phyloP scores from a whole-genome alignment of 1,139 yeast genomes.

The Pichia norvegensis region DNA sequence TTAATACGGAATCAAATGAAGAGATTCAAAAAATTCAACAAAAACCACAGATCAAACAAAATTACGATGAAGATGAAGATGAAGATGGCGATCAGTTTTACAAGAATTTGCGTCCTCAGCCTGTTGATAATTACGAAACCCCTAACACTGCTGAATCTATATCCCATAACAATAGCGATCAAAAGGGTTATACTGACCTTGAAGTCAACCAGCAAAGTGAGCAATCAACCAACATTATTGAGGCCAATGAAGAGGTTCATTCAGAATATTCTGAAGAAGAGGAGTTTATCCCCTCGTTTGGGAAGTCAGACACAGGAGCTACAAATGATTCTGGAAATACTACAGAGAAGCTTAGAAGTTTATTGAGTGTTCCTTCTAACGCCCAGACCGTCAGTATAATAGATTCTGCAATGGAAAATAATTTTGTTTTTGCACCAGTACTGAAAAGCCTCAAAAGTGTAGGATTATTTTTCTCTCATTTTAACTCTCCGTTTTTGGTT shows the following conservation, averaged over 20 bases:
- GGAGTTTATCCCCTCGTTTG: slow-evolving; percentile 16
- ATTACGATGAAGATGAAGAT: slow-evolving; percentile 3
- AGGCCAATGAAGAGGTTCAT: slow-evolving; percentile 33
- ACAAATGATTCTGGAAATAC: slow-evolving; percentile 41
- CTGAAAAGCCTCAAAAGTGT: slow-evolving; percentile 23
- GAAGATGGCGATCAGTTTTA: slow-evolving; percentile 13
- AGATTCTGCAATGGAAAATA: slow-evolving; percentile 8
- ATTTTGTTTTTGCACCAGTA: not conserved
- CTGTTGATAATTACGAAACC: slow-evolving; percentile 8
- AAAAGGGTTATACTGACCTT: too few species aligned
- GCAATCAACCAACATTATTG: slow-evolving; percentile 5
- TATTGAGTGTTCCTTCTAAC: slow-evolving; percentile 38
- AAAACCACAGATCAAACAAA: too few species aligned
- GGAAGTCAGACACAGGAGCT: slow-evolving; percentile 37
- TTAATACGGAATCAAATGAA: slow-evolving; percentile 10
- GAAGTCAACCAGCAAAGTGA: slow-evolving; percentile 14
- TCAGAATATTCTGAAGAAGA: slow-evolving; percentile 18
- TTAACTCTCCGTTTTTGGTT: slow-evolving; percentile 74
- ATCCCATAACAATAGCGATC: not conserved
- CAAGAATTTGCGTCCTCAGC: not conserved
- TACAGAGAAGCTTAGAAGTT: slow-evolving; percentile 54
- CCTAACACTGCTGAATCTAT: not conserved
- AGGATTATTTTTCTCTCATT: slow-evolving; percentile 77
- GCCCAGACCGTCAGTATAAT: slow-evolving; percentile 29
- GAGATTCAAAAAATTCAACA: slow-evolving; percentile 6